phyloP scores from a whole-genome alignment of 352 stramenopile genomes.

The Pythium pectinolyticum region DNA sequence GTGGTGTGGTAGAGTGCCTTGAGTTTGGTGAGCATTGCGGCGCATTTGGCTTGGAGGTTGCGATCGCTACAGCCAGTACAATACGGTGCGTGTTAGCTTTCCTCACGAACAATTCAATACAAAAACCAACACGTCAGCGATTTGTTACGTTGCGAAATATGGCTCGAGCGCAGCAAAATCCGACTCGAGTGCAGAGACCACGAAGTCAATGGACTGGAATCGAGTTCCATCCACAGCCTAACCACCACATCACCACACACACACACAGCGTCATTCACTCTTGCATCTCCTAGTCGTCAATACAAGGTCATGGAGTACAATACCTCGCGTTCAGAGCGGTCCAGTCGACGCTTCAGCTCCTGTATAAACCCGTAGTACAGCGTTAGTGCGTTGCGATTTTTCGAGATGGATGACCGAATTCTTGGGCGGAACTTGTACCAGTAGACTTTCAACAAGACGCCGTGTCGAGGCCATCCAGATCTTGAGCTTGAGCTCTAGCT shows the following conservation, averaged over 20 bases:
- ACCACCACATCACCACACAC: background rate
- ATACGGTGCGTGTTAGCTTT: no score
- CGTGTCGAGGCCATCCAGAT: constrained; percentile 29
- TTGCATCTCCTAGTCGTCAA: background rate
- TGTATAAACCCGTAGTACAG: no score
- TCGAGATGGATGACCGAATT: no score
- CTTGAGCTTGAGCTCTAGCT: constrained; percentile 15
- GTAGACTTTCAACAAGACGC: constrained; percentile 22
- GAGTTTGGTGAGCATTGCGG: constrained; percentile 20
- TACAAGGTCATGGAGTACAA: background rate
- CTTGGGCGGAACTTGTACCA: constrained; percentile 20
- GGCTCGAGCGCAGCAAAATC: constrained; percentile 15
- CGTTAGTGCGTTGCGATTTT: no score
- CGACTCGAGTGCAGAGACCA: constrained; percentile 3
- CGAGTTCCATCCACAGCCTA: constrained; percentile 13
- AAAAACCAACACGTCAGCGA: background rate
- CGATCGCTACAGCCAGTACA: constrained; percentile 10
- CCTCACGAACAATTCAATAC: no score
- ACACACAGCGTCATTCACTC: no score
- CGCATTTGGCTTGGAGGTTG: constrained; percentile 26
- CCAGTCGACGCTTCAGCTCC: constrained; percentile 21
- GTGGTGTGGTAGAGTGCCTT: constrained; percentile 11
- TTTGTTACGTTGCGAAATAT: constrained; percentile 18
- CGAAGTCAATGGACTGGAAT: constrained; percentile 20
- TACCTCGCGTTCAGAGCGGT: constrained; percentile 15